Base-by-base conservation (phyloP, 495 filamentous ascomycete genomes). In the Aspergillus indologenus region DNA sequence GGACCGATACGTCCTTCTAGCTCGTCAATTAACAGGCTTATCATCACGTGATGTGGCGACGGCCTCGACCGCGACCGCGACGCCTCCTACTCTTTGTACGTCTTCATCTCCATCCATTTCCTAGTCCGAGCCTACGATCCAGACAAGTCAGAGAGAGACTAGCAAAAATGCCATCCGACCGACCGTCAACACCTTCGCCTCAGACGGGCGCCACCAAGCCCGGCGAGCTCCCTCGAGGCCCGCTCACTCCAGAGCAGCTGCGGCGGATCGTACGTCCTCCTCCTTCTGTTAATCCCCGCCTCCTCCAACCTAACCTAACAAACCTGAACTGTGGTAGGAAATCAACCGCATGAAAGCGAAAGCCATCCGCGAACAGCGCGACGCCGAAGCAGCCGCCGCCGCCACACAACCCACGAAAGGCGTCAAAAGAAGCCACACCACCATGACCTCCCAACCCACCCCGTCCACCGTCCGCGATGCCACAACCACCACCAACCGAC, bases 261-360 rank as follows among this genome's bases (percentile, higher is more conserved):
- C 82, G 88, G 58, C 79, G 81, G 64, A 89, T 90, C 53, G 87
- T 90, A 77, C 66, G 77, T 74, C 50, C 19, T 34, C 4, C 29
- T 19, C 21, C n/a, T 21, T 31, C 44, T n/a, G n/a, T n/a, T n/a
- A n/a, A 40, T 7, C 18, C 23, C 7, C 12, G 20, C 6, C 1
- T 21, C 20, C 12, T 24, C 45, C 45, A 34, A 44, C 19, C 29
- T 45, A 7, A 15, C 5, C 14, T 20, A 45, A 18, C 61, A 65
- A 45, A 66, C 58, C 54, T 29, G 1, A 47, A 12, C 12, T 5
- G 18, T 17, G 14, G 19, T 52, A 96, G 92, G 94, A 98, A 84
- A 82, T 91, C 64, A 93, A 87, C 64, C 88, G 95, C 45, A 85
- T 96, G 45, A 90, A 86, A 79, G 95, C 94, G 31, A 98, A 96